Evolutionary conservation across 495 filamentous ascomycete genomes (phyloP).

Genomic region (Aspergillus ellipticus): DNA sequence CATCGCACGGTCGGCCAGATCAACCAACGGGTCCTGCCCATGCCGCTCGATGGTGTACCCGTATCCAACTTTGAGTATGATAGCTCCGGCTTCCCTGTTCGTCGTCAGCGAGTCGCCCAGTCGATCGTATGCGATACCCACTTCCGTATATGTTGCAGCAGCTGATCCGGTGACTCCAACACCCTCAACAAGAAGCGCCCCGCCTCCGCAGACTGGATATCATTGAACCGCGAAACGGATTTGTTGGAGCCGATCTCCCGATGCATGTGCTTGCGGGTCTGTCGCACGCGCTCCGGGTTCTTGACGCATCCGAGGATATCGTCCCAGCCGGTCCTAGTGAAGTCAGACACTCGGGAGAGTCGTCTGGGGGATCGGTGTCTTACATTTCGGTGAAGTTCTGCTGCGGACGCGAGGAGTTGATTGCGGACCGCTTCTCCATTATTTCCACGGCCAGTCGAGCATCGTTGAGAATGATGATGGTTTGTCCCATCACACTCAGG

Average conservation of each 20-base stretch:
- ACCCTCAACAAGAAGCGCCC: constrained; percentile 40
- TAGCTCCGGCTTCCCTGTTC: constrained; percentile 33
- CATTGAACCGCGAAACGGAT: constrained; percentile 29
- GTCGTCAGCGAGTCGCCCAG: constrained; percentile 15
- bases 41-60: constrained; percentile 45
- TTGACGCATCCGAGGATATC: constrained; percentile 27
- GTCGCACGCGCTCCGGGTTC: constrained; percentile 32
- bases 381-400: constrained; percentile 34
- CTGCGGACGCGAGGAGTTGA: constrained; percentile 38
- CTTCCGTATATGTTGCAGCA: constrained; percentile 34
- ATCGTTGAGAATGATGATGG: constrained; percentile 48
- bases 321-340: constrained; percentile 29
- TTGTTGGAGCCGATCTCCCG: constrained; percentile 25
- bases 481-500: constrained; percentile 42
- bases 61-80: constrained; percentile 48
- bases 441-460: constrained; percentile 35
- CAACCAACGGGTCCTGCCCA: constrained; percentile 38
- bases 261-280: constrained; percentile 35
- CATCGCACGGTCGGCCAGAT: constrained; percentile 34
- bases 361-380: not conserved
- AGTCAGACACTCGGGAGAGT: not conserved
- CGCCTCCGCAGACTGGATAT: constrained; percentile 35
- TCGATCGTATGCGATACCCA: constrained; percentile 17
- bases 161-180: constrained; percentile 29
- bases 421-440: constrained; percentile 40